phyloP scores from a whole-genome alignment of 2,329 filamentous ascomycete genomes.

The Chaetomiaceae sp. region DNA sequence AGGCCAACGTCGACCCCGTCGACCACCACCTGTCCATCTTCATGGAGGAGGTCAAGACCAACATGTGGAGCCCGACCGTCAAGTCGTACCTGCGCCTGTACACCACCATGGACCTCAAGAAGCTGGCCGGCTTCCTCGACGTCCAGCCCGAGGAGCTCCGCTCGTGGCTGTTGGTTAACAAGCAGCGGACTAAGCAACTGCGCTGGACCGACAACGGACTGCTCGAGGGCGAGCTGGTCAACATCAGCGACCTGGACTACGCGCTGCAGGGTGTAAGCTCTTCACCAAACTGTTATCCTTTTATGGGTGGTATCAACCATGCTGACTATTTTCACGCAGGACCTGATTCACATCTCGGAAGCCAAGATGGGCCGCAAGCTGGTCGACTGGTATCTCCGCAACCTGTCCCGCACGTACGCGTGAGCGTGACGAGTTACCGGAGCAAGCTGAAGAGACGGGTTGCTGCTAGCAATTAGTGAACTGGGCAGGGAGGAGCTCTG shows the following conservation, averaged over 20 bases:
- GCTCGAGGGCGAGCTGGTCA: conserved; percentile 86
- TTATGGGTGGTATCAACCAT: neutral
- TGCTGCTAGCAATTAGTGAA: neutral
- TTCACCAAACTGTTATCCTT: neutral
- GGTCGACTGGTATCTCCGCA: conserved; percentile 98
- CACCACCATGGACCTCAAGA: conserved; percentile 98
- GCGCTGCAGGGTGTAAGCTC: conserved; percentile 81
- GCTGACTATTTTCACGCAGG: conserved; percentile 45
- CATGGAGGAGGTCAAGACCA: conserved; percentile 99
- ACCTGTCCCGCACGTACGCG: conserved; percentile 91
- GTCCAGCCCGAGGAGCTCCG: conserved; percentile 94
- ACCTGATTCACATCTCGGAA: conserved; percentile 97
- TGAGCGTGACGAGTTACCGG: conserved; percentile 23
- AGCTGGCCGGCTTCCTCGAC: conserved; percentile 94
- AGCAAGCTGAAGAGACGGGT: neutral
- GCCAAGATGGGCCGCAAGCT: conserved; percentile 96
- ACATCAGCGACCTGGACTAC: conserved; percentile 93
- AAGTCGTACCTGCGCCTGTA: conserved; percentile 99
- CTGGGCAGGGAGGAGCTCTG: neutral
- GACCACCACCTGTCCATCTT: conserved; percentile 97
- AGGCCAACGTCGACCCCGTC: conserved; percentile 91
- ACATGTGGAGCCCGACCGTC: conserved; percentile 95
- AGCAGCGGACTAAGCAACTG: conserved; percentile 95
- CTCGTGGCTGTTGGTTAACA: conserved; percentile 91
- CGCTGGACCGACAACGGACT: conserved; percentile 88